A percentile compares a stretch with the other conserved stretches of the same genome.
phyloP scores from a whole-genome alignment of 495 filamentous ascomycete species.

The Neurospora sp. region DNA sequence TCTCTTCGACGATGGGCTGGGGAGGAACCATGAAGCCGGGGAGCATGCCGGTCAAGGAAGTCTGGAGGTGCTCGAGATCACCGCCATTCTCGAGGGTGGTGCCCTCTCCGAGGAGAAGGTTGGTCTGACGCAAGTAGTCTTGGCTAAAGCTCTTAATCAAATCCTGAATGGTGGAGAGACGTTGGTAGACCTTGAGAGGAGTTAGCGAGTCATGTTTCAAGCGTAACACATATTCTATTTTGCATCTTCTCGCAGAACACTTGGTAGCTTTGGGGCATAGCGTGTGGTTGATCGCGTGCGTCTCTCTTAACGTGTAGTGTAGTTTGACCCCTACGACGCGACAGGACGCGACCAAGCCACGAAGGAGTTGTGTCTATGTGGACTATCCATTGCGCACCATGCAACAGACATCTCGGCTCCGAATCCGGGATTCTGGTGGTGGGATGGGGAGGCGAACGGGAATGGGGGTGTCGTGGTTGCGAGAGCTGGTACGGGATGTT shows the following conservation, averaged over 20 bases:
- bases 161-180: conserved; percentile 61
- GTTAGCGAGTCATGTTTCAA: conserved; percentile 17
- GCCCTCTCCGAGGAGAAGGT: conserved; percentile 62
- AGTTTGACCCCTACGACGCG: neutral
- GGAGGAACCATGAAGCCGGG: conserved; percentile 27
- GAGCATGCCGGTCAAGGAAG: conserved; percentile 23
- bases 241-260: neutral
- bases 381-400: neutral
- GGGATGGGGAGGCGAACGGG: neutral
- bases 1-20: conserved; percentile 43
- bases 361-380: neutral
- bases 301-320: neutral
- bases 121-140: conserved; percentile 75
- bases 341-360: neutral
- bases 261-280: neutral
- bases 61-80: conserved; percentile 42
- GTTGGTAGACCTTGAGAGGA: conserved; percentile 52
- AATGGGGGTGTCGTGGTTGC: neutral
- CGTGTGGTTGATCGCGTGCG: neutral
- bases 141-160: conserved; percentile 63
- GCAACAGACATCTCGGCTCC: neutral
- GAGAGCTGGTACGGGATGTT: conserved; percentile 6
- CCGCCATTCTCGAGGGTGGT: conserved; percentile 35
- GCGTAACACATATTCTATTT: neutral
- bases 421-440: neutral